These are phyloP conservation scores for Linum lewisii DNA, from an alignment of 345 rosid species.

Conservation along the genomic window DNA sequence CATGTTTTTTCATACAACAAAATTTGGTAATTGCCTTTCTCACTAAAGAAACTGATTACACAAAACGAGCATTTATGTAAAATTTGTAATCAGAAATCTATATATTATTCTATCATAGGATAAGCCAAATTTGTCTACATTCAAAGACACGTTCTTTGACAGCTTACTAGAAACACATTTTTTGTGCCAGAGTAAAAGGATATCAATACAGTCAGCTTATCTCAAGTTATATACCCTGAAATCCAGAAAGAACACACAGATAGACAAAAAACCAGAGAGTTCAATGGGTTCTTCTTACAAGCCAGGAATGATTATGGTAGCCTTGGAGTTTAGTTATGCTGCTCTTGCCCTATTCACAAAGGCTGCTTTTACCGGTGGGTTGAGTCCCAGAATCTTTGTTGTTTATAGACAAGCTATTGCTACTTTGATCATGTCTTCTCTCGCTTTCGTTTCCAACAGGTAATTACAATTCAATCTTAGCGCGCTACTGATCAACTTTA, in stretches of 20 bases:
- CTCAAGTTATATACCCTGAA: background rate
- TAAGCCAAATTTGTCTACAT: too few relatives aligned
- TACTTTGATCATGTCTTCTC: conserved; percentile 26
- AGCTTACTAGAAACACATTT: too few relatives aligned
- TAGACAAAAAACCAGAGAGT: background rate
- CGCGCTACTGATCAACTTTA: too few relatives aligned
- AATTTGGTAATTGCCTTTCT: too few relatives aligned
- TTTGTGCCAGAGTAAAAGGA: too few relatives aligned
- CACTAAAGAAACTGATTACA: too few relatives aligned
- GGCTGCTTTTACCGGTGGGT: conserved; percentile 26
- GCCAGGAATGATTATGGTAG: conserved; percentile 25
- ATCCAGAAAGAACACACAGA: background rate
- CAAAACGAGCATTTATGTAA: too few relatives aligned
- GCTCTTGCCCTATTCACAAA: conserved; percentile 26
- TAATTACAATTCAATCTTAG: background rate
- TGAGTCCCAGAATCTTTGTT: conserved; percentile 31
- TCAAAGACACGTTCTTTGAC: too few relatives aligned
- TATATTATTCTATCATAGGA: too few relatives aligned
- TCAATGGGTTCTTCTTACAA: conserved; percentile 7
- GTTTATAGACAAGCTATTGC: conserved; percentile 39
- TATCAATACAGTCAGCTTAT: too few relatives aligned
- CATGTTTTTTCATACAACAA: too few relatives aligned
- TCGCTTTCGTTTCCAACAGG: conserved; percentile 15
- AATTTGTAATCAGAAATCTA: too few relatives aligned
- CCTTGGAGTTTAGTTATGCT: conserved; percentile 25